Percentiles rank a stretch among this genome's conserved stretches.
phyloP scores from a whole-genome alignment of 768 basidiomycete genomes.

The Tricholomella constricta region DNA sequence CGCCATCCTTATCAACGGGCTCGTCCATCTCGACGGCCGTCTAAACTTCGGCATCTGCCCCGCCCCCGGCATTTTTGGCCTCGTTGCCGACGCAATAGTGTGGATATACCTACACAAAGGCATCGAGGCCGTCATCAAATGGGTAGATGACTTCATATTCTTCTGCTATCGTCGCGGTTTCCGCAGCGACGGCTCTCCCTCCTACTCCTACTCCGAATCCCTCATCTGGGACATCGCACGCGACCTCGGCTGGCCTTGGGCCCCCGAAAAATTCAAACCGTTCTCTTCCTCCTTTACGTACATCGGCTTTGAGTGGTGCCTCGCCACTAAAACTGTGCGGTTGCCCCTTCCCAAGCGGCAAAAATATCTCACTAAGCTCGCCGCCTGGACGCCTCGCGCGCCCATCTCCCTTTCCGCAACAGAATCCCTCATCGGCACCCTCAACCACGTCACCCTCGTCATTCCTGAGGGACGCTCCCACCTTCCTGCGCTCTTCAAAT shows the following conservation, averaged over 20 bases:
- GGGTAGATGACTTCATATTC: background rate
- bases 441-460: conserved; percentile 37
- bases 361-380: conserved; percentile 18
- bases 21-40: background rate
- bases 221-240: background rate
- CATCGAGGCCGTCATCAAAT: background rate
- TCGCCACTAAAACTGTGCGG: background rate
- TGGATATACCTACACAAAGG: background rate
- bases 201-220: background rate
- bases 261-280: background rate
- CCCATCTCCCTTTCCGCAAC: conserved; percentile 20
- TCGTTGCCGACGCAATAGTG: background rate
- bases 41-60: background rate
- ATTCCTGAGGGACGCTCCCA: conserved; percentile 29
- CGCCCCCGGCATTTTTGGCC: background rate
- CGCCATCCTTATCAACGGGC: background rate
- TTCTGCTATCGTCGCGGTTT: background rate
- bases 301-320: background rate
- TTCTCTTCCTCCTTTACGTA: background rate
- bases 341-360: background rate
- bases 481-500: conserved; percentile 29
- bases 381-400: conserved; percentile 11
- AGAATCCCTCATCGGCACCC: conserved; percentile 32
- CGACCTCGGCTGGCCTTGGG: conserved; percentile 4
- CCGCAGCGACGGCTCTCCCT: background rate